Evolutionary conservation across 1,284 basidiomycete genomes (phyloP).

Genomic region (Vanrija humicola): DNA sequence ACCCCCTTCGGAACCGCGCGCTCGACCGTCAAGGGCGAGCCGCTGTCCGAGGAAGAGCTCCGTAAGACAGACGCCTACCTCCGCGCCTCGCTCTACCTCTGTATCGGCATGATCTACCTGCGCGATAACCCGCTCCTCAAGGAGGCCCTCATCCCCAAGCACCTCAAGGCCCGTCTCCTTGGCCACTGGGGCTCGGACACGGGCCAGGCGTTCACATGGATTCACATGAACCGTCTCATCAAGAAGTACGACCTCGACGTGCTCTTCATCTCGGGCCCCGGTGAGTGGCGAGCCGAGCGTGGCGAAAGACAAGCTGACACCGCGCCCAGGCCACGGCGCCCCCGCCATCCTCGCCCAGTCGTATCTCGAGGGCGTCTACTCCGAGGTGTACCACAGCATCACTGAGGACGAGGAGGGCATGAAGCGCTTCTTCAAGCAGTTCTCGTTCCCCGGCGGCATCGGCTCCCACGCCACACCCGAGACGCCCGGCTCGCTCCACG

Average conservation of each 20-base stretch:
- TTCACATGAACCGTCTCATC: conserved; percentile 73
- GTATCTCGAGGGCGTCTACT: conserved; percentile 76
- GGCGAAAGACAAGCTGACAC: too few species aligned
- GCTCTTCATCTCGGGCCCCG: conserved; percentile 58
- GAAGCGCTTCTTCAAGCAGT: conserved; percentile 51
- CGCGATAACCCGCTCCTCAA: conserved; percentile 67
- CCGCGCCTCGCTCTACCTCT: conserved; percentile 39
- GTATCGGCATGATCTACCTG: conserved; percentile 63
- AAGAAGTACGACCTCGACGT: conserved; percentile 41
- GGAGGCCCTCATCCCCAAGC: conserved; percentile 57
- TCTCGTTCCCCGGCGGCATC: conserved; percentile 53
- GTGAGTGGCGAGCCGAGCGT: conserved; percentile 9
- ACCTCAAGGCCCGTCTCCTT: conserved; percentile 74
- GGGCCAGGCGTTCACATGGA: conserved; percentile 71
- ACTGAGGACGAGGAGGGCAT: conserved; percentile 62
- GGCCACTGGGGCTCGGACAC: conserved; percentile 55
- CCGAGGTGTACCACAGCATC: conserved; percentile 66
- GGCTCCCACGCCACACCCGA: conserved; percentile 60
- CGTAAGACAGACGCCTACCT: conserved; percentile 36
- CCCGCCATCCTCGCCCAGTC: conserved; percentile 76
- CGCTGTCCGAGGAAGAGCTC: conserved; percentile 31
- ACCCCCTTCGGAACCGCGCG: conserved; percentile 25
- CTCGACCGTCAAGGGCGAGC: conserved; percentile 27
- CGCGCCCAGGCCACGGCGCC: conserved; percentile 64
- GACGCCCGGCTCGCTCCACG: conserved; percentile 81